Percentiles rank a stretch among this genome's conserved stretches.
Conservation (phyloP, 2,329 filamentous ascomycete genomes). For the Curvularia sp. region DNA sequence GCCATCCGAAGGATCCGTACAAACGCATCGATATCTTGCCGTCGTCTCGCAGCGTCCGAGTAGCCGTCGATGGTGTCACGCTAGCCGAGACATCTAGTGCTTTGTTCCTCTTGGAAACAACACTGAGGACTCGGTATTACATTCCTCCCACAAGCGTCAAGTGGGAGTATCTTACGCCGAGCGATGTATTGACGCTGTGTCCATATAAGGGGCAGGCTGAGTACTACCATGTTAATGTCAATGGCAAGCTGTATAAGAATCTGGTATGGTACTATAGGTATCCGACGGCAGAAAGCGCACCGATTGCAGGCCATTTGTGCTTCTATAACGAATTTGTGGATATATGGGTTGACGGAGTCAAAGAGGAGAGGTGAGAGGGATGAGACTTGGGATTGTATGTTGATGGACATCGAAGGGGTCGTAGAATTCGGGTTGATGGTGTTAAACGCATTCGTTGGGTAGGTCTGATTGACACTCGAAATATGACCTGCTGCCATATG, state of each 20-base stretch:
- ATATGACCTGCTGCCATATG: not conserved
- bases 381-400: too few relatives aligned
- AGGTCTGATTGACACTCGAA: not conserved
- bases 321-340: conserved; percentile 75
- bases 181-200: conserved; percentile 63
- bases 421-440: not conserved
- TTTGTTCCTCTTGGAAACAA: conserved; percentile 67
- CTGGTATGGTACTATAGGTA: conserved; percentile 69
- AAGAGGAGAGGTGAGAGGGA: conserved; percentile 32
- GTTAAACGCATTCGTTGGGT: not conserved
- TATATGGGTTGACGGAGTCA: conserved; percentile 64
- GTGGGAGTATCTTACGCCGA: conserved; percentile 56
- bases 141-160: conserved; percentile 62
- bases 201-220: conserved; percentile 73
- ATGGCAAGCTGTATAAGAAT: conserved; percentile 57
- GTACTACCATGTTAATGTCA: conserved; percentile 65
- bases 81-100: conserved; percentile 56
- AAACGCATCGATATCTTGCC: conserved; percentile 68
- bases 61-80: conserved; percentile 57
- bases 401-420: not conserved
- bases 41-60: conserved; percentile 61
- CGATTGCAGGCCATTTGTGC: conserved; percentile 64
- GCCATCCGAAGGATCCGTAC: conserved; percentile 72
- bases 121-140: conserved; percentile 66
- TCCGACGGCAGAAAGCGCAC: conserved; percentile 64